Evolutionary conservation across 768 basidiomycete genomes (phyloP).

Genomic region (Suillus decipiens): DNA sequence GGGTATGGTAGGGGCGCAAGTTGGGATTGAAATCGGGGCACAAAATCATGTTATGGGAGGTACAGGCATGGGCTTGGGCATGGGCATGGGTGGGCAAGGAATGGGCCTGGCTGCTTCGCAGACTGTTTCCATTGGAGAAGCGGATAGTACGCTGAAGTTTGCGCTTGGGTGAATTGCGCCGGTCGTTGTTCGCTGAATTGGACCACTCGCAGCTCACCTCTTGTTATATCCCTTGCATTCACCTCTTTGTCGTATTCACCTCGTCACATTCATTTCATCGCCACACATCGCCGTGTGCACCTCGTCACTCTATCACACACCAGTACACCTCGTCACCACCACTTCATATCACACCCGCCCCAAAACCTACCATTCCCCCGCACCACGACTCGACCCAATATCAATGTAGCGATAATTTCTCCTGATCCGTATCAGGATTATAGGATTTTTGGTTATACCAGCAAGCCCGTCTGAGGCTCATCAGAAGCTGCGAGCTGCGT

Average conservation of each 20-base stretch:
- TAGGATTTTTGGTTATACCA: conserved; percentile 5
- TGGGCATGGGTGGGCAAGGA: not conserved
- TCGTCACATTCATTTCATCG: not conserved
- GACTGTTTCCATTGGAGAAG: conserved; percentile 21
- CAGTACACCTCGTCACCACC: not conserved
- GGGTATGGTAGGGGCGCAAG: not conserved
- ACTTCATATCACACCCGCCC: not conserved
- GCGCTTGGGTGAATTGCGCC: conserved; percentile 27
- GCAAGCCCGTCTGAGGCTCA: not conserved
- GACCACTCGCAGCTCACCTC: not conserved
- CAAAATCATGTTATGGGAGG: not conserved
- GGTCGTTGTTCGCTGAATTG: not conserved
- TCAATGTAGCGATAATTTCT: conserved; percentile 10
- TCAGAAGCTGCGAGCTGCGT: not conserved
- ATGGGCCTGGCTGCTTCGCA: conserved; percentile 12
- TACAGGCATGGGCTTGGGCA: not conserved
- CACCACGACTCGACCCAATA: not conserved
- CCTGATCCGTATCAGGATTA: not conserved
- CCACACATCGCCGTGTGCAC: not conserved
- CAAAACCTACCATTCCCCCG: not conserved
- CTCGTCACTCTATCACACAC: not conserved
- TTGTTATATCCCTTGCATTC: not conserved
- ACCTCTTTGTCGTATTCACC: not conserved
- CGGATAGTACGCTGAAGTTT: conserved; percentile 31
- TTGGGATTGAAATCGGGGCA: not conserved